Percentiles rank a stretch among this genome's conserved stretches.
Conservation (phyloP, 257 asterid species). For the Solanum chmielewskii region DNA sequence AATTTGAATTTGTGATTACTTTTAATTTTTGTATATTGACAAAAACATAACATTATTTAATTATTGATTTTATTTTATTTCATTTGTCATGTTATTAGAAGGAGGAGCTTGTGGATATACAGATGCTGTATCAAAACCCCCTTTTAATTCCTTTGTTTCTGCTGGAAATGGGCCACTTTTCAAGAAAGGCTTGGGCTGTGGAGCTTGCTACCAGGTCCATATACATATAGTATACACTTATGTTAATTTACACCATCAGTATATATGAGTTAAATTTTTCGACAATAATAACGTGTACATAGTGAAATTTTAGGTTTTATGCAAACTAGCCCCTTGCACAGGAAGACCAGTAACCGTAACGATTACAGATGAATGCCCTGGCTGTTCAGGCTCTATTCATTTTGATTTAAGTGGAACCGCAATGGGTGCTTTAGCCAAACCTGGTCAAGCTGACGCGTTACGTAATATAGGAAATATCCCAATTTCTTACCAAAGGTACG, state of each 20-base stretch:
- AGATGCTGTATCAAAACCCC: conserved; percentile 4
- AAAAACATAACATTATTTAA: background rate
- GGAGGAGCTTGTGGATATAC: conserved; percentile 37
- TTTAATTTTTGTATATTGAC: background rate
- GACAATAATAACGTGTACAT: background rate
- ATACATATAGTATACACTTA: background rate
- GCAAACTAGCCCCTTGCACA: conserved; percentile 12
- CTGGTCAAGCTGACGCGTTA: conserved; percentile 8
- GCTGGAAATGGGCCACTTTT: conserved; percentile 20
- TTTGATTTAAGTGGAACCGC: conserved; percentile 31
- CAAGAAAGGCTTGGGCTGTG: conserved; percentile 19
- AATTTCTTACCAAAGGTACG: conserved; percentile 14
- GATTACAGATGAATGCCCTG: conserved; percentile 23
- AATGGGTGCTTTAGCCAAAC: conserved; percentile 18
- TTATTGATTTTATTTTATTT: background rate
- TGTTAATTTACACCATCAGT: no score
- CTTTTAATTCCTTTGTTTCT: conserved; percentile 6
- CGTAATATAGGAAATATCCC: conserved; percentile 11
- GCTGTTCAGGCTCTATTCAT: conserved; percentile 1
- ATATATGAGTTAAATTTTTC: no score
- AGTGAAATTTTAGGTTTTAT: background rate
- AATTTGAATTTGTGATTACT: background rate
- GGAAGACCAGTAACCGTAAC: conserved; percentile 15
- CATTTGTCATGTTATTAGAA: background rate
- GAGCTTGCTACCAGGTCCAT: conserved; percentile 22